phyloP scores from a whole-genome alignment of 2,329 filamentous ascomycete genomes.

The Ophiostoma quercus region DNA sequence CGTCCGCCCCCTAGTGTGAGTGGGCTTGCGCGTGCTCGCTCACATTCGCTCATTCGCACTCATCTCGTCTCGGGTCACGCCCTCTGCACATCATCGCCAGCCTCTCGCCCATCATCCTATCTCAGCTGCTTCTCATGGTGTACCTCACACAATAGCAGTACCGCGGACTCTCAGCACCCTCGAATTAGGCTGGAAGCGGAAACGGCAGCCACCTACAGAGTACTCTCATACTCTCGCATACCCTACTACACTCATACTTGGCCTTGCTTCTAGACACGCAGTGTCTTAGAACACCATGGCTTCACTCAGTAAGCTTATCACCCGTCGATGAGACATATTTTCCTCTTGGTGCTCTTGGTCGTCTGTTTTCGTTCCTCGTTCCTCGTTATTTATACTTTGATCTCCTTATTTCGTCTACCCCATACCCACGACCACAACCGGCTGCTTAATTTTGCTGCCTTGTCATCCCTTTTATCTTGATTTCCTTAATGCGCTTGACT shows the following conservation, averaged over 20 bases:
- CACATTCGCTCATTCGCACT: constrained; percentile 13
- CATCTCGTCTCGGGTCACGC: not conserved
- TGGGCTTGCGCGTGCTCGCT: constrained; percentile 10
- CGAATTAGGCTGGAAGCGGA: not conserved
- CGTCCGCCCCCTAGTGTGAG: constrained; percentile 29
- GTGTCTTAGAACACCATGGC: constrained; percentile 42
- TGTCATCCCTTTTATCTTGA: not conserved
- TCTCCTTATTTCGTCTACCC: not conserved
- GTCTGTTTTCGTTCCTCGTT: constrained; percentile 14
- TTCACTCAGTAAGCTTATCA: constrained; percentile 27
- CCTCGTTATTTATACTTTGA: constrained; percentile 8
- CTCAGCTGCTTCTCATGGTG: not conserved
- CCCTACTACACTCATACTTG: not conserved
- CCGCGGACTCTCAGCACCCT: not conserved
- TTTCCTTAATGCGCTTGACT: not conserved
- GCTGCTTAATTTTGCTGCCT: not conserved
- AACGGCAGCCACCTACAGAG: not conserved
- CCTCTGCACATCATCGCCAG: not conserved
- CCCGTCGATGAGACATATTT: constrained; percentile 3
- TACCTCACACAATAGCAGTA: not conserved
- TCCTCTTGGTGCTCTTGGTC: not conserved
- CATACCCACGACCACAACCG: not conserved
- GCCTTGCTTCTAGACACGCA: not conserved
- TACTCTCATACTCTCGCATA: not conserved
- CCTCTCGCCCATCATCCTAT: not conserved